Percentiles rank a stretch among this genome's conserved stretches.
Conservation (phyloP, 1,284 basidiomycete genomes). For the Lentinula novae-zelandiae region DNA sequence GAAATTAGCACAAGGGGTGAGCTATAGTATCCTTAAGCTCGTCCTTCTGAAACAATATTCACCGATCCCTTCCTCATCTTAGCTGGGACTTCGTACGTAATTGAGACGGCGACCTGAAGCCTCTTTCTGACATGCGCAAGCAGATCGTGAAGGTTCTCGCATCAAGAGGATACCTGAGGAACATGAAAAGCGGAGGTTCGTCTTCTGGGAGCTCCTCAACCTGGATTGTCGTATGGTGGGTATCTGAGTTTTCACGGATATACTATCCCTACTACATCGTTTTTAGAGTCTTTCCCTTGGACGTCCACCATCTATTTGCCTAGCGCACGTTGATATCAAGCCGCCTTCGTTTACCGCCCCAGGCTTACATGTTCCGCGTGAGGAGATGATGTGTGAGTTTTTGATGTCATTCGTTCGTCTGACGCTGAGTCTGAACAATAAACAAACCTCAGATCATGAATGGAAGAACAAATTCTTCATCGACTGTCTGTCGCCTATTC, state of each 20-base stretch:
- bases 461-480: conserved; percentile 74
- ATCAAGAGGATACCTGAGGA: conserved; percentile 67
- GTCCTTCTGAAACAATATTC: background rate
- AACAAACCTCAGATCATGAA: conserved; percentile 44
- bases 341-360: conserved; percentile 55
- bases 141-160: conserved; percentile 69
- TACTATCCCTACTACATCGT: background rate
- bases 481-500: conserved; percentile 59
- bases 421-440: background rate
- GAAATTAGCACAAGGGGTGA: conserved; percentile 57
- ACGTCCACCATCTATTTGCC: conserved; percentile 66
- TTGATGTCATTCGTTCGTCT: background rate
- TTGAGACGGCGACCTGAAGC: conserved; percentile 14
- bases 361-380: conserved; percentile 52
- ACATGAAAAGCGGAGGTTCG: conserved; percentile 60
- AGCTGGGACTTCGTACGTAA: conserved; percentile 55
- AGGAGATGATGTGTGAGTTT: conserved; percentile 63
- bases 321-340: conserved; percentile 65
- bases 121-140: background rate
- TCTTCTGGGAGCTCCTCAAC: conserved; percentile 74
- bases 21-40: conserved; percentile 17
- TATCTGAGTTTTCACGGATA: conserved; percentile 6
- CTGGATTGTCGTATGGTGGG: conserved; percentile 72
- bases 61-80: conserved; percentile 3
- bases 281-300: conserved; percentile 70